Percentiles rank a stretch among this genome's conserved stretches.
These are phyloP conservation scores for Ricinus communis DNA, from an alignment of 345 rosid species.

Conservation along the genomic window DNA sequence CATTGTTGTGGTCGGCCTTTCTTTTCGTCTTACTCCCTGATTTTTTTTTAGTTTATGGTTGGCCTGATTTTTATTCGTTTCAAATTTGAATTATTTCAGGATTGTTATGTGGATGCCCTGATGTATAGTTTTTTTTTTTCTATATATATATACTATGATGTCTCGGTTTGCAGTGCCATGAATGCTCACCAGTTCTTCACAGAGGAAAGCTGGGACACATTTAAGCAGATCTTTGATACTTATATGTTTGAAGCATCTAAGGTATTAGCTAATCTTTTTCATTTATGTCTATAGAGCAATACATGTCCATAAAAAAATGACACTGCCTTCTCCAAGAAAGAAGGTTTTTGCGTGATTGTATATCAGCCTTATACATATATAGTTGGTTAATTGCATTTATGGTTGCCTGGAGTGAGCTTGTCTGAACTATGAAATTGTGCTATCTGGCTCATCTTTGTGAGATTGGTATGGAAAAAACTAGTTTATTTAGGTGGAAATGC, in stretches of 20 bases:
- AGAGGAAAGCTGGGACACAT: conserved; percentile 81
- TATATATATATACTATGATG: conserved; percentile 33
- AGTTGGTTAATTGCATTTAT: background rate
- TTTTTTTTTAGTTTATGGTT: background rate
- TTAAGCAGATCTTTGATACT: conserved; percentile 76
- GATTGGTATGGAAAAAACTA: background rate
- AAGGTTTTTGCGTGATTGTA: background rate
- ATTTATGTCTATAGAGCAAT: background rate
- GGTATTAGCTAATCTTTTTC: conserved; percentile 42
- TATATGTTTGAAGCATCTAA: conserved; percentile 90
- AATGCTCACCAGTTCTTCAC: conserved; percentile 91
- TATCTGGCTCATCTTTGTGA: background rate
- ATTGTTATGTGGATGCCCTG: background rate
- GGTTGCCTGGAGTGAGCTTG: background rate
- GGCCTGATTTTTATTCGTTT: background rate
- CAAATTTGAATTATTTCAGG: conserved; percentile 2
- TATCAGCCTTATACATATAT: too few relatives aligned
- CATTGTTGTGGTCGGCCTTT: conserved; percentile 17
- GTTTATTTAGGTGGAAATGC: background rate
- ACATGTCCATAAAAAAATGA: conserved; percentile 9
- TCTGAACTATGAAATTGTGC: too few relatives aligned
- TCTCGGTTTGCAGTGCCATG: conserved; percentile 66
- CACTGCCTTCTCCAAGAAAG: background rate
- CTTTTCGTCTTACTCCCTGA: background rate
- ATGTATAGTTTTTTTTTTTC: conserved; percentile 10